Base-by-base conservation (phyloP, 1,284 basidiomycete genomes). In the Puccinia novopanici region DNA sequence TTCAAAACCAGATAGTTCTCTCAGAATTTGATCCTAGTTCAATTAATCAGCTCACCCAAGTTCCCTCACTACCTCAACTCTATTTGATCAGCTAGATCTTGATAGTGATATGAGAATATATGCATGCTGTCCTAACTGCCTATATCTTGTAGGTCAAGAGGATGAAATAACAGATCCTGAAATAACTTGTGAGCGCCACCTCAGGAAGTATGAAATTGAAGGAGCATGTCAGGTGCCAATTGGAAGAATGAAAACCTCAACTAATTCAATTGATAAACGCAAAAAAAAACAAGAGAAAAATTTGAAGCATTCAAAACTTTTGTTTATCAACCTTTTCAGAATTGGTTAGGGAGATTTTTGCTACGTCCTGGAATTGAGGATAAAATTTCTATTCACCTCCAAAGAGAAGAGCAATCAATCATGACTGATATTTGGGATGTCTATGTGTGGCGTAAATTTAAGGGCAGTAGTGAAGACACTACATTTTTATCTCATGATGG, bases 371-470 rank as follows among this genome's bases (percentile, higher is more conserved):
- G 54, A 55, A 42, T 73, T n/a, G 54, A 59, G 17, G 71, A 73
- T 15, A 40, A 73, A n/a, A 42, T 70, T 50, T 24, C 45, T 27
- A 50, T 70, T 4, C 67, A 70, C 22, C 54, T 73, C 24, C 19
- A 73, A 40, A n/a, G 30, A 73, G 8, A 57, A 40, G 3, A 30
- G 37, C 55, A 15, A 5, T 24, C 71, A 73, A 22, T 22, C 15
- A 73, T 73, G 71, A 73, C 71, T 73, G 50, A 59, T 40, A 73
- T 57, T 55, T 73, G 71, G 52, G 52, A 73, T 37, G 54, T 50
- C 12, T 34, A 40, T 37, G 19, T 73, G 15, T 73, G 71, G 54
- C n/a, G 27, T 19, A 5, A 59, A 5, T 73, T 59, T 73, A 1
- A 52, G 15, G 71, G 71, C 9, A 73, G 57, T 27, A 57, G 37